phyloP scores from a whole-genome alignment of 306 rosid species.

The Medicago lupulina region DNA sequence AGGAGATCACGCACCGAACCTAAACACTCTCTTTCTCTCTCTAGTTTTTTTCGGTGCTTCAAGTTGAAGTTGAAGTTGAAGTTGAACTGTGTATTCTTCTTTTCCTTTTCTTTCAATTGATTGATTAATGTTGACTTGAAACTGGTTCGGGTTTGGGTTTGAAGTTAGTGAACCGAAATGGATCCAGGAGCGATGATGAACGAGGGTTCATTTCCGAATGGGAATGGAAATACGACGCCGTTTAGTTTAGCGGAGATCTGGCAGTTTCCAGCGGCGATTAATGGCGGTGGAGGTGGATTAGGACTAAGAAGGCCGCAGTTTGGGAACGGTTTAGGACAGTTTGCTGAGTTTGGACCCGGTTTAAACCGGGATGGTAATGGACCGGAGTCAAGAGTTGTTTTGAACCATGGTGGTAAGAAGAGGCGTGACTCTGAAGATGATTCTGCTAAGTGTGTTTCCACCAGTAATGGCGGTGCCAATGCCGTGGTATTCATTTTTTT shows the following conservation, averaged over 20 bases:
- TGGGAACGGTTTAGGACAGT: conserved; percentile 54
- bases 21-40: not conserved
- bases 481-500: conserved; percentile 51
- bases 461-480: conserved; percentile 70
- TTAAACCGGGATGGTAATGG: conserved; percentile 56
- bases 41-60: not conserved
- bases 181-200: conserved; percentile 73
- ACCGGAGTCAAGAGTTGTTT: conserved; percentile 24
- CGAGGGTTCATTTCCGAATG: conserved; percentile 58
- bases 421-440: conserved; percentile 65
- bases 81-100: not conserved
- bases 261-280: conserved; percentile 59
- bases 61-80: not conserved
- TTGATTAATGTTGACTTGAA: conserved; percentile 1
- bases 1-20: conserved; percentile 54
- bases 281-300: conserved; percentile 59
- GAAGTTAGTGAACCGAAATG: conserved; percentile 40
- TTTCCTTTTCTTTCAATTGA: no score
- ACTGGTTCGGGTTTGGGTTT: not conserved
- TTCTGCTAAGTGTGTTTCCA: conserved; percentile 57
- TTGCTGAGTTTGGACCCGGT: conserved; percentile 53
- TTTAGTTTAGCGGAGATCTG: conserved; percentile 85
- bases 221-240: conserved; percentile 56
- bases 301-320: conserved; percentile 64
- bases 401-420: conserved; percentile 47